Evolutionary conservation across 202 grass and related monocot species (phyloP).

Genomic region (Thinopyrum obtusiflorum): DNA sequence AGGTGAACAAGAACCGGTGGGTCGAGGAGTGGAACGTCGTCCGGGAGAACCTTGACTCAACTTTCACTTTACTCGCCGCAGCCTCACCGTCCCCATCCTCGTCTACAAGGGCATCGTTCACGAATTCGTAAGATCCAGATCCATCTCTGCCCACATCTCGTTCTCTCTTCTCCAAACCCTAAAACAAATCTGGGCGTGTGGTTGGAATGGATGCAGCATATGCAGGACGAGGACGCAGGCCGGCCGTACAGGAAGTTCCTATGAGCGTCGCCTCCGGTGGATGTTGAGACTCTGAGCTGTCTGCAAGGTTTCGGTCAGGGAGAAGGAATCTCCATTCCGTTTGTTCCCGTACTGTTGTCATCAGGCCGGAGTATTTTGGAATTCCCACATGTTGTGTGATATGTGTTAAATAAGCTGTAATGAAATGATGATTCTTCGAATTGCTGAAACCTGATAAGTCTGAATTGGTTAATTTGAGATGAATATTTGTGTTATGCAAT

Average conservation of each 20-base stretch:
- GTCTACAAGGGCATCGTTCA: constrained; percentile 79
- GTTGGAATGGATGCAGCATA: constrained; percentile 64
- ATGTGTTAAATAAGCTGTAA: constrained; percentile 48
- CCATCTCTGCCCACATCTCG: not conserved
- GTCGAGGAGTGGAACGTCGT: constrained; percentile 76
- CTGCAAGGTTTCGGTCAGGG: not conserved
- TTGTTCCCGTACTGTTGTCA: constrained; percentile 45
- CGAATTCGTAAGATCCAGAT: constrained; percentile 58
- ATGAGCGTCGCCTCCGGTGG: constrained; percentile 28
- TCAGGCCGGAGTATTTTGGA: constrained; percentile 20
- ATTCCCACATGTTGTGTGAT: not conserved
- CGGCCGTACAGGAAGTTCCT: constrained; percentile 86
- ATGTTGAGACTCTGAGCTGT: not conserved
- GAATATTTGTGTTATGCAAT: not conserved
- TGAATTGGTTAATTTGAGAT: constrained; percentile 16
- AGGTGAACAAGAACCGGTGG: constrained; percentile 79
- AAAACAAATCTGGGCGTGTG: constrained; percentile 22
- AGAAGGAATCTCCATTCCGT: constrained; percentile 29
- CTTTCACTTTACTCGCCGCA: constrained; percentile 76
- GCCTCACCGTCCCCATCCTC: constrained; percentile 62
- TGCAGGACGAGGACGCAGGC: constrained; percentile 92
- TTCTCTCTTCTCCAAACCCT: constrained; percentile 19
- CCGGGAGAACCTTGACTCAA: constrained; percentile 72
- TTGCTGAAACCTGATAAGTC: constrained; percentile 10
- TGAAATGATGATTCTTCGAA: constrained; percentile 9